phyloP scores from a whole-genome alignment of 129 eudicot genomes.

The Apium graveolens region DNA sequence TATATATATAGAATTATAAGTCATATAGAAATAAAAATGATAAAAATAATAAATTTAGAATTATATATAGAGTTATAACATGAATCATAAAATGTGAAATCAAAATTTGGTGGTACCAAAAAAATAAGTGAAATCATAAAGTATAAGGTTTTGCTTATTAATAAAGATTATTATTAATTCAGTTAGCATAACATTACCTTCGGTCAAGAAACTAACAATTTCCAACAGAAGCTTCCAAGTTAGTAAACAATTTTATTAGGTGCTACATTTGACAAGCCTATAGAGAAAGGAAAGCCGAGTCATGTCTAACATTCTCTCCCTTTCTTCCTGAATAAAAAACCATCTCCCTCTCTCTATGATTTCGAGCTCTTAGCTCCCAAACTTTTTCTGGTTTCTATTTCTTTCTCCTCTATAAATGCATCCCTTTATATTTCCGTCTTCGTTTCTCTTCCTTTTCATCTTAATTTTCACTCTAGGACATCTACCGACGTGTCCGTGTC shows the following conservation, averaged over 20 bases:
- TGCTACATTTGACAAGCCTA: neutral
- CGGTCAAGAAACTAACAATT: slow-evolving; percentile 5
- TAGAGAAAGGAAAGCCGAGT: neutral
- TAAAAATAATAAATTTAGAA: too few species aligned
- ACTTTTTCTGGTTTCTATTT: slow-evolving; percentile 1
- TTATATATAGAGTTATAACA: too few species aligned
- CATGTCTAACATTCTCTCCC: neutral
- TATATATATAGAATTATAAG: too few species aligned
- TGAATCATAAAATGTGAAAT: too few species aligned
- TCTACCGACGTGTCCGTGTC: slow-evolving; percentile 14
- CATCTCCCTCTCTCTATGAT: neutral
- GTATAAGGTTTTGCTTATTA: too few species aligned
- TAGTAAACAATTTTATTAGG: neutral
- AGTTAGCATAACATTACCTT: neutral
- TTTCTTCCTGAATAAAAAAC: too few species aligned
- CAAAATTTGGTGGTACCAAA: too few species aligned
- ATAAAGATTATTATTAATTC: neutral
- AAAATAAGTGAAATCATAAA: too few species aligned
- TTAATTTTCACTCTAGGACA: neutral
- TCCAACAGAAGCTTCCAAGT: slow-evolving; percentile 41
- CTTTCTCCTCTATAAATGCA: slow-evolving; percentile 21
- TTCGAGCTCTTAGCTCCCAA: neutral
- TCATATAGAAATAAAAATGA: too few species aligned
- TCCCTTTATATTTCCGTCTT: slow-evolving; percentile 12
- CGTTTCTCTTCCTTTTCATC: slow-evolving; percentile 13